phyloP scores from a whole-genome alignment of 108 stramenopile genomes.

The Discostella stelligeroides region DNA sequence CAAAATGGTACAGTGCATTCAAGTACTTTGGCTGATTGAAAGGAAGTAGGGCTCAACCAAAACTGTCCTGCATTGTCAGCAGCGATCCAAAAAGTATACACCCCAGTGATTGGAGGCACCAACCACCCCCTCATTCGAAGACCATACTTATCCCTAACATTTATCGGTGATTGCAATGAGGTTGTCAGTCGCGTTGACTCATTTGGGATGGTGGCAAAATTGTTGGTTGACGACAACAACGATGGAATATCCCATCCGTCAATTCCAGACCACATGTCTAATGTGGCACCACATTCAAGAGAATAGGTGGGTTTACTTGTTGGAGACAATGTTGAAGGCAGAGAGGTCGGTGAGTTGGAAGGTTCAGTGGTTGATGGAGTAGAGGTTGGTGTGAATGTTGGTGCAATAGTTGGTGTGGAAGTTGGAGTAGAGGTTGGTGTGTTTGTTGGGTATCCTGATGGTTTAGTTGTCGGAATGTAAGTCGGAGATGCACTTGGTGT shows the following conservation, averaged over 20 bases:
- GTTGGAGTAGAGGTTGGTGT: too few relatives aligned
- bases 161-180: neutral
- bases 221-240: neutral
- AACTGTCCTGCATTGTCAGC: neutral
- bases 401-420: too few relatives aligned
- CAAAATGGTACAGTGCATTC: neutral
- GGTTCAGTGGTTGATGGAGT: too few relatives aligned
- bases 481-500: too few relatives aligned
- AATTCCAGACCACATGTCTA: neutral
- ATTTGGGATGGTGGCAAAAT: neutral
- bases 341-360: too few relatives aligned
- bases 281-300: conserved; percentile 1
- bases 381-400: too few relatives aligned
- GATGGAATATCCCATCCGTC: too few relatives aligned
- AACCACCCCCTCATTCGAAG: neutral
- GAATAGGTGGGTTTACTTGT: too few relatives aligned
- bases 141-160: neutral
- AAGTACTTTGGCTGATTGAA: neutral
- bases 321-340: too few relatives aligned
- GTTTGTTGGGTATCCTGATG: too few relatives aligned
- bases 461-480: too few relatives aligned
- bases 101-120: conserved; percentile 1
- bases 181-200: neutral
- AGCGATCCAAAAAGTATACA: neutral
- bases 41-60: neutral